phyloP scores from a whole-genome alignment of 2,329 filamentous ascomycete species.

The Cladosporium sp. region DNA sequence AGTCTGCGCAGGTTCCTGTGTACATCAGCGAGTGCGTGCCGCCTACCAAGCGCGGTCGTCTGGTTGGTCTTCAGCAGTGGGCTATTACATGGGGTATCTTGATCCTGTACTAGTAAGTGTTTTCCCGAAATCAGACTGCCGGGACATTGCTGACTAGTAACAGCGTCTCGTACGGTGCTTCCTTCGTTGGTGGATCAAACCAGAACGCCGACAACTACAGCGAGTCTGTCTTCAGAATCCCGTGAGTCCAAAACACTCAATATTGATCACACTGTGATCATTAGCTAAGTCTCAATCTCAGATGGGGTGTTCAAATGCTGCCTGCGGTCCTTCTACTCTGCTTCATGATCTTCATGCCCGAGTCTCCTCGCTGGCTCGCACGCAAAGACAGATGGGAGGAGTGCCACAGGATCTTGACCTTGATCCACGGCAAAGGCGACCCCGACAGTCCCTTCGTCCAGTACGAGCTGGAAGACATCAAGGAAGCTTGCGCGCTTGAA shows the following conservation, averaged over 20 bases:
- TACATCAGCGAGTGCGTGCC: slow-evolving; percentile 65
- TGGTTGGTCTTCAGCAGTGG: slow-evolving; percentile 72
- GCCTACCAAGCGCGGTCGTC: slow-evolving; percentile 58
- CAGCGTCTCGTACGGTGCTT: slow-evolving; percentile 63
- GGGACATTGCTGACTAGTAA: neutral
- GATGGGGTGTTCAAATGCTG: slow-evolving; percentile 47
- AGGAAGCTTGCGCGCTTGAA: slow-evolving; percentile 69
- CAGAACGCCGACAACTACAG: slow-evolving; percentile 22
- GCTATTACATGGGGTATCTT: slow-evolving; percentile 67
- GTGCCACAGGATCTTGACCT: slow-evolving; percentile 43
- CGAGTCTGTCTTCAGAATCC: slow-evolving; percentile 53
- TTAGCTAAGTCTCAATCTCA: slow-evolving; percentile 44
- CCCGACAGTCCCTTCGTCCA: slow-evolving; percentile 55
- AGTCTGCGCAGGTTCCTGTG: slow-evolving; percentile 67
- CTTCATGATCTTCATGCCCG: slow-evolving; percentile 47
- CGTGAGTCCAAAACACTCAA: slow-evolving; percentile 37
- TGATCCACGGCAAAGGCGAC: slow-evolving; percentile 45
- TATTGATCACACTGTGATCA: neutral
- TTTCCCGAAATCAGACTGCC: neutral
- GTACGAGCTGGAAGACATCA: slow-evolving; percentile 72
- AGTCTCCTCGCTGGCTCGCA: slow-evolving; percentile 51
- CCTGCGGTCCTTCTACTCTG: slow-evolving; percentile 43
- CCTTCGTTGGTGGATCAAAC: slow-evolving; percentile 54
- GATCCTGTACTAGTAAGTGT: slow-evolving; percentile 61
- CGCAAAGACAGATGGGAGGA: slow-evolving; percentile 51